Evolutionary conservation across 1,284 basidiomycete species (phyloP).

Genomic region (Volvariella volvacea): DNA sequence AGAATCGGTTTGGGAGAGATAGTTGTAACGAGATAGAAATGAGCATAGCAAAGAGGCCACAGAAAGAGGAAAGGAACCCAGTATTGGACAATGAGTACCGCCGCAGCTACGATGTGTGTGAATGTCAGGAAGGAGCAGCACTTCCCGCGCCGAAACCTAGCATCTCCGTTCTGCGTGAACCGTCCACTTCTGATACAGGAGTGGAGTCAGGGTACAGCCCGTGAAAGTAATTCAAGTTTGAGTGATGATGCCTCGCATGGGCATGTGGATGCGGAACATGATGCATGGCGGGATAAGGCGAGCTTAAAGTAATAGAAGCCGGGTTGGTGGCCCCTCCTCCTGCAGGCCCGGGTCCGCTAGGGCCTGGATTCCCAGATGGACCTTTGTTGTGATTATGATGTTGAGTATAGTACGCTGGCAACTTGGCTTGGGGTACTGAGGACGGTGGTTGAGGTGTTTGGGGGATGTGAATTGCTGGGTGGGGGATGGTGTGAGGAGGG

Average conservation of each 20-base stretch:
- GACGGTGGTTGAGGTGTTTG: neutral
- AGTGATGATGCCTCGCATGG: slow-evolving; percentile 60
- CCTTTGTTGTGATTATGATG: slow-evolving; percentile 8
- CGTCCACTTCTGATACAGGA: slow-evolving; percentile 11
- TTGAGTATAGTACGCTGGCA: slow-evolving; percentile 16
- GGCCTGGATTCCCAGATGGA: slow-evolving; percentile 9
- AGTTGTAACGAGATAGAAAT: too few relatives aligned
- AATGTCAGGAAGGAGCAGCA: slow-evolving; percentile 24
- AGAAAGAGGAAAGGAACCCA: too few relatives aligned
- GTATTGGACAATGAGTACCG: too few relatives aligned
- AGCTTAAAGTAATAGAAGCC: slow-evolving; percentile 37
- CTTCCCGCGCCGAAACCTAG: slow-evolving; percentile 8
- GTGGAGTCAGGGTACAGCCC: slow-evolving; percentile 34
- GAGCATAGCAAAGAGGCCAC: too few relatives aligned
- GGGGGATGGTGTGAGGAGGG: slow-evolving; percentile 1
- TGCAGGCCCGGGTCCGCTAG: slow-evolving; percentile 6
- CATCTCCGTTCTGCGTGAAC: slow-evolving; percentile 27
- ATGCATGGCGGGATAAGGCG: slow-evolving; percentile 58
- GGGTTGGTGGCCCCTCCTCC: slow-evolving; percentile 22
- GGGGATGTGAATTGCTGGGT: neutral
- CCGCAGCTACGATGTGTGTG: neutral
- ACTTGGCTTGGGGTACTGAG: slow-evolving; percentile 8
- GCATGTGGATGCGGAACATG: slow-evolving; percentile 73
- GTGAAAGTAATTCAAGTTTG: slow-evolving; percentile 37
- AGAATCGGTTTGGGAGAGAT: too few relatives aligned